Evolutionary conservation across 2,329 filamentous ascomycete genomes (phyloP).

Genomic region (Fusarium humuli): DNA sequence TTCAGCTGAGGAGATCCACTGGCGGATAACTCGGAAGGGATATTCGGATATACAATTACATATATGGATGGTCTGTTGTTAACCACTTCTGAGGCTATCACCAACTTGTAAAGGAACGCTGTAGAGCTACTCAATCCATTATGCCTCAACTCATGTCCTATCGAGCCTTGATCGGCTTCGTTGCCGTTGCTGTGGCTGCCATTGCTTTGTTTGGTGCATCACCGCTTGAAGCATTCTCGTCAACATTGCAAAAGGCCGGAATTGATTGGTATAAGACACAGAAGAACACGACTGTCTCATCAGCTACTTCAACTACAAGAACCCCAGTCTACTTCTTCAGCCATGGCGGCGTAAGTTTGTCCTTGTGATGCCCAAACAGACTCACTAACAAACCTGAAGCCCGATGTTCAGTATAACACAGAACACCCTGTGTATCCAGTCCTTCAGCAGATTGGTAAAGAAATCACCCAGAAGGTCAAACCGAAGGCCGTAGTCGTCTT

Average conservation of each 20-base stretch:
- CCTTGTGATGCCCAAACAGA: background rate
- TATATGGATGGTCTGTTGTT: background rate
- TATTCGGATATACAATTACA: constrained; percentile 43
- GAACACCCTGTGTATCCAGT: constrained; percentile 74
- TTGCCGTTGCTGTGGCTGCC: constrained; percentile 41
- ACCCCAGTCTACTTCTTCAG: constrained; percentile 63
- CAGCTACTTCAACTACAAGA: constrained; percentile 4
- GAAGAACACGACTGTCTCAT: constrained; percentile 16
- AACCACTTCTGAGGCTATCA: background rate
- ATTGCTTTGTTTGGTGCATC: constrained; percentile 40
- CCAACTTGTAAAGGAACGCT: background rate
- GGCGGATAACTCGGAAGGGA: constrained; percentile 32
- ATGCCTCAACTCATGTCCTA: constrained; percentile 42
- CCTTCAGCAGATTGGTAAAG: constrained; percentile 72
- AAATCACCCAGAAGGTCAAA: constrained; percentile 77
- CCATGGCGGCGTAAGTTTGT: constrained; percentile 60
- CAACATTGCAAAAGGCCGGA: constrained; percentile 40
- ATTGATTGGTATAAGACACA: constrained; percentile 30
- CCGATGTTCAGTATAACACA: constrained; percentile 75
- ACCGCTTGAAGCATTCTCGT: constrained; percentile 39
- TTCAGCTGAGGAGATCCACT: constrained; percentile 34
- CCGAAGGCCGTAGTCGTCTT: constrained; percentile 80
- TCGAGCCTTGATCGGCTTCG: constrained; percentile 35
- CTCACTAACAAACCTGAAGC: constrained; percentile 51
- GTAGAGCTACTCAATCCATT: background rate